Percentiles rank a stretch among this genome's conserved stretches.
phyloP scores from a whole-genome alignment of 2,329 filamentous ascomycete species.

The Penicillium crustosum region DNA sequence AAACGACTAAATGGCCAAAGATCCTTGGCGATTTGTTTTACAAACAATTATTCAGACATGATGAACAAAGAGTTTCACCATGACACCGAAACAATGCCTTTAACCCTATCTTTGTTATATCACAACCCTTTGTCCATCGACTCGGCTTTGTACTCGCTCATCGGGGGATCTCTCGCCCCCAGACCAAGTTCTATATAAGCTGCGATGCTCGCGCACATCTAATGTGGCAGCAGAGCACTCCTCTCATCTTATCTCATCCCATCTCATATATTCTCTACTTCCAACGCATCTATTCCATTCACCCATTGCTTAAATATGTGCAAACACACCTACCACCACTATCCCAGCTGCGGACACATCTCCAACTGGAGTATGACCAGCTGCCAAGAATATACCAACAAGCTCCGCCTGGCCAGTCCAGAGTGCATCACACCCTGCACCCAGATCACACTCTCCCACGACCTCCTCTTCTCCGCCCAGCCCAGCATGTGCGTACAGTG shows the following conservation, averaged over 20 bases:
- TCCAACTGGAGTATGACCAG: conserved; percentile 26
- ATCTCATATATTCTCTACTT: not conserved
- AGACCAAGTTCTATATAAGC: not conserved
- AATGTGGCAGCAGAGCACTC: not conserved
- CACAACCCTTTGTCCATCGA: not conserved
- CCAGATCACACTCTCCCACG: conserved; percentile 9
- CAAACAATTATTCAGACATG: not conserved
- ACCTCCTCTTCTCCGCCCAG: conserved; percentile 6
- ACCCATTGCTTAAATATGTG: conserved; percentile 23
- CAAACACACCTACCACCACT: conserved; percentile 29
- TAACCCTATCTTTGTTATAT: not conserved
- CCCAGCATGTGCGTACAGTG: conserved; percentile 17
- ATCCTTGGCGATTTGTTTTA: not conserved
- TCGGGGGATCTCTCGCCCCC: not conserved
- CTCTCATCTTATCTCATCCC: not conserved
- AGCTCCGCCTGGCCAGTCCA: conserved; percentile 12
- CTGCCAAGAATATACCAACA: conserved; percentile 25
- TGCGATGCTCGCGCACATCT: not conserved
- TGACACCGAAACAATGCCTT: not conserved
- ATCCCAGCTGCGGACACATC: conserved; percentile 31
- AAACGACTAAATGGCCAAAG: not conserved
- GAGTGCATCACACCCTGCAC: conserved; percentile 5
- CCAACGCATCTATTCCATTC: not conserved
- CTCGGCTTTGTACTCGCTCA: not conserved
- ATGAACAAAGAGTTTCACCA: not conserved